These are phyloP conservation scores for Solanum etuberosum DNA, from an alignment of 257 asterid genomes.

Conservation along the genomic window DNA sequence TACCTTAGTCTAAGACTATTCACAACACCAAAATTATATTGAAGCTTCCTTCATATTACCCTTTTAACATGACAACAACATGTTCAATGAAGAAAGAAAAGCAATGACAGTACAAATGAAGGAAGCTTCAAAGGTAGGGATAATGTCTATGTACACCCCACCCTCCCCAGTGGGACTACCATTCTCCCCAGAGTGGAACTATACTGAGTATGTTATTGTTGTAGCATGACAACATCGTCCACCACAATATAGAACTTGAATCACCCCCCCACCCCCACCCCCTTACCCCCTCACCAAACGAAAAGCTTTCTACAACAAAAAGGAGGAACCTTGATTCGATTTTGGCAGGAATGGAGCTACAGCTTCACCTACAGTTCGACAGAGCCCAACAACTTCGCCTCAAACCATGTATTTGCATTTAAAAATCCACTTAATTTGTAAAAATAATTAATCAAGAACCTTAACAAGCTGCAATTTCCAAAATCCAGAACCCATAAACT, in stretches of 20 bases:
- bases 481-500: not conserved
- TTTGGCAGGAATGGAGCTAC: not conserved
- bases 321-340: not conserved
- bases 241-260: not conserved
- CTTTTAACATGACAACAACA: not conserved
- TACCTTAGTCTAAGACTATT: not conserved
- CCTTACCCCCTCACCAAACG: not conserved
- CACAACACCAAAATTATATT: not conserved
- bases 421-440: not conserved
- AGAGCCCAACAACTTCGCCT: not conserved
- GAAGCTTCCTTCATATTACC: not conserved
- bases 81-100: too few species aligned
- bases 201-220: too few species aligned
- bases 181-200: too few species aligned
- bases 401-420: not conserved
- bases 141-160: too few species aligned
- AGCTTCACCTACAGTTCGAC: not conserved
- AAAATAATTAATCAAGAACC: not conserved
- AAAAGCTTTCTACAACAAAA: not conserved
- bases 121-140: not conserved
- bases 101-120: not conserved
- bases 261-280: not conserved
- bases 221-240: not conserved
- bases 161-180: too few species aligned
- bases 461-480: not conserved